A percentile compares a stretch with the other conserved stretches of the same genome.
phyloP scores from a whole-genome alignment of 2,329 filamentous ascomycete species.

The Fusarium sp. region DNA sequence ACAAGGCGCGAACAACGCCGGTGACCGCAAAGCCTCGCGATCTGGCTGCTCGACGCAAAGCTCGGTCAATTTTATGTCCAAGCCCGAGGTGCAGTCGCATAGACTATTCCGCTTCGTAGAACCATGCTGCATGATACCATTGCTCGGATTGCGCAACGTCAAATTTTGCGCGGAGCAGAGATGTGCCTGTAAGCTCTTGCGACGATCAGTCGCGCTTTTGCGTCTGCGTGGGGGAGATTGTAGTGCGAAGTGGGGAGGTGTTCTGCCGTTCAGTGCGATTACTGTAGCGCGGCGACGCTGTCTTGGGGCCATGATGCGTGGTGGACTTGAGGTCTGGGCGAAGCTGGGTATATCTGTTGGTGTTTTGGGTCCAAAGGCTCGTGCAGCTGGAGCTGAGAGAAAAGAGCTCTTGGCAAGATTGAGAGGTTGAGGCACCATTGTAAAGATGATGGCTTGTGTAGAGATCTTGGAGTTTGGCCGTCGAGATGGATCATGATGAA shows the following conservation, averaged over 20 bases:
- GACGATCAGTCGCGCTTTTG: not conserved
- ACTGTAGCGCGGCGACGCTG: not conserved
- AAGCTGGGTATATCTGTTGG: not conserved
- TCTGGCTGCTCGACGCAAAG: not conserved
- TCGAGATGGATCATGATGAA: not conserved
- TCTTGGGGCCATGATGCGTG: not conserved
- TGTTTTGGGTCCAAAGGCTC: accelerated
- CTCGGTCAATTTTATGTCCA: not conserved
- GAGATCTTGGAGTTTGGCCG: not conserved
- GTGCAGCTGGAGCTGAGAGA: not conserved
- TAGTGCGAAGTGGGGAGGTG: not conserved
- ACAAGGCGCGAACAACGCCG: not conserved
- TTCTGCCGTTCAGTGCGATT: accelerated
- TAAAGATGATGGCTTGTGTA: accelerated
- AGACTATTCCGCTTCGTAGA: accelerated
- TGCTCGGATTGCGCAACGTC: not conserved
- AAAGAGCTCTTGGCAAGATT: accelerated
- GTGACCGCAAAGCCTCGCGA: accelerated
- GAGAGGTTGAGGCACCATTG: not conserved
- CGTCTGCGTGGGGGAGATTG: not conserved
- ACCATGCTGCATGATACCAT: accelerated
- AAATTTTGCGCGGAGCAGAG: not conserved
- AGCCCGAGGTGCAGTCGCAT: accelerated
- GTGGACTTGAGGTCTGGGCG: not conserved
- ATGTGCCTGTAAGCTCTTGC: not conserved